These are phyloP conservation scores for Mercurialis annua DNA, from an alignment of 345 rosid genomes.

Conservation along the genomic window DNA sequence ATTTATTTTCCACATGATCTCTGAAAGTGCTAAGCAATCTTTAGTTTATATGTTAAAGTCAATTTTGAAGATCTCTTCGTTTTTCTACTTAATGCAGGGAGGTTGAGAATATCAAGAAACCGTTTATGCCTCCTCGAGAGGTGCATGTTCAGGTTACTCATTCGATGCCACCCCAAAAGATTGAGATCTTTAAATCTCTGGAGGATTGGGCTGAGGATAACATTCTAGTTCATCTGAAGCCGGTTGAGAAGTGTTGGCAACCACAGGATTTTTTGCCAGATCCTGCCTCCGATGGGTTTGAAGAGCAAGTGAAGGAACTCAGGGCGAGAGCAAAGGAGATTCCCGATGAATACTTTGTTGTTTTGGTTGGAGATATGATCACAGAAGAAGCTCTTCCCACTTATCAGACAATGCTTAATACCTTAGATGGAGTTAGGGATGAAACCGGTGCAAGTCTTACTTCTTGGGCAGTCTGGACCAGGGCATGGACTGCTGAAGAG, in stretches of 20 bases:
- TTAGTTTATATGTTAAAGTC: not conserved
- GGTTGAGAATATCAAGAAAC: slow-evolving; percentile 65
- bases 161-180: slow-evolving; percentile 86
- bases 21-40: not conserved
- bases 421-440: slow-evolving; percentile 72
- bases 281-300: slow-evolving; percentile 72
- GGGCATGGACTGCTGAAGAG: slow-evolving; percentile 81
- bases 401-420: slow-evolving; percentile 73
- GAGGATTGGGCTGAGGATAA: slow-evolving; percentile 84
- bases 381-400: slow-evolving; percentile 90
- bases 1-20: not conserved
- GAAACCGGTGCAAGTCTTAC: slow-evolving; percentile 83
- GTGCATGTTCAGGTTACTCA: slow-evolving; percentile 84
- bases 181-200: slow-evolving; percentile 82
- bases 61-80: not conserved
- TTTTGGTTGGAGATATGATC: slow-evolving; percentile 81
- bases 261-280: slow-evolving; percentile 91
- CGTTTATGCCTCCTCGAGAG: slow-evolving; percentile 74
- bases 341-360: slow-evolving; percentile 85
- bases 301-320: slow-evolving; percentile 76
- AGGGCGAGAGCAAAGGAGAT: slow-evolving; percentile 76
- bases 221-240: slow-evolving; percentile 63
- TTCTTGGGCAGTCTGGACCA: slow-evolving; percentile 68
- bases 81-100: slow-evolving; percentile 48
- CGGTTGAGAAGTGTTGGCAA: slow-evolving; percentile 94